These are phyloP conservation scores for Crataegus laevigata DNA, from an alignment of 306 rosid species.

Conservation along the genomic window DNA sequence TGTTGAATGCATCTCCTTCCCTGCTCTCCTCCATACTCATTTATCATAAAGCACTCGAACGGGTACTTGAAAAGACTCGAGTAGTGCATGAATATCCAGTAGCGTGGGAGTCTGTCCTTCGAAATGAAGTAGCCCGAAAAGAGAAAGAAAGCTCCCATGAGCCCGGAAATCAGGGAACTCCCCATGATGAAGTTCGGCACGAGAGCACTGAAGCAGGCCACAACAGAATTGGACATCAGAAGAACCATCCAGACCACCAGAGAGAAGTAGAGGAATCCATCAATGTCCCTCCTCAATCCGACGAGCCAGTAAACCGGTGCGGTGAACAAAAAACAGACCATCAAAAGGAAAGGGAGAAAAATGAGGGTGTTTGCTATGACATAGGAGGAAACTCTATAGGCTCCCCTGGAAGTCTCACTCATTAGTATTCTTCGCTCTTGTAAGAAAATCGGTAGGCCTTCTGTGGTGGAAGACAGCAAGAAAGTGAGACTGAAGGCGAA, in stretches of 20 bases:
- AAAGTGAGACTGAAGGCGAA: conserved; percentile 59
- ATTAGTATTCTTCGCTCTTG: conserved; percentile 39
- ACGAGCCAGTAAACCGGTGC: conserved; percentile 45
- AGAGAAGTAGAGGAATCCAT: conserved; percentile 42
- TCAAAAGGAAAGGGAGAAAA: conserved; percentile 45
- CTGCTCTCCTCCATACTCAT: conserved; percentile 81
- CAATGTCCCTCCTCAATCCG: conserved; percentile 28
- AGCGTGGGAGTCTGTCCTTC: conserved; percentile 65
- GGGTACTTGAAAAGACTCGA: conserved; percentile 90
- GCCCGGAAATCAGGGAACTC: conserved; percentile 71
- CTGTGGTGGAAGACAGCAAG: conserved; percentile 50
- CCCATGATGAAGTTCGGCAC: conserved; percentile 96
- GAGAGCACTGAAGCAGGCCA: conserved; percentile 88
- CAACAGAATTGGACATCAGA: conserved; percentile 72
- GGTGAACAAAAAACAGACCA: conserved; percentile 34
- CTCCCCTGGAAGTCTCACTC: conserved; percentile 49
- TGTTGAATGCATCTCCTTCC: conserved; percentile 59
- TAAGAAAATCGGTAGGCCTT: conserved; percentile 54
- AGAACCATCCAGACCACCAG: conserved; percentile 51
- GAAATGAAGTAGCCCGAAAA: conserved; percentile 93
- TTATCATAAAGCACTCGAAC: conserved; percentile 87
- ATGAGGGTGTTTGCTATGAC: conserved; percentile 39
- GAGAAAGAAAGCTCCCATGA: conserved; percentile 95
- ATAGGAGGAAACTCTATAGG: conserved; percentile 47
- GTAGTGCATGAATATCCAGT: conserved; percentile 94